Percentiles rank a stretch among this genome's conserved stretches.
Conservation (phyloP, 352 stramenopile genomes). For the Peronospora destructor region DNA sequence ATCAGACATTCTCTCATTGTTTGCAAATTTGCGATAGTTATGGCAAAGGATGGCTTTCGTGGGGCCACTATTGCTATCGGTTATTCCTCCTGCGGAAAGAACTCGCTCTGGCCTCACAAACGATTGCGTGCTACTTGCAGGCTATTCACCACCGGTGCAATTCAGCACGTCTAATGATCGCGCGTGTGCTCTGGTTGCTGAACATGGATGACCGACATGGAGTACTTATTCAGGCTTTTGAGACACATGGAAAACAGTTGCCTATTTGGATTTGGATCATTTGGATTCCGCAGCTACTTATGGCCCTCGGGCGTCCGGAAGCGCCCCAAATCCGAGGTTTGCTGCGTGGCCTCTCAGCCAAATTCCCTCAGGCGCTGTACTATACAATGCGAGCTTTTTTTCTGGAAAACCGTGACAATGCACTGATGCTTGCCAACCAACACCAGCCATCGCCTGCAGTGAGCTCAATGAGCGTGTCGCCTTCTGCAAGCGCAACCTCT, state of each 20-base stretch:
- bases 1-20: constrained; percentile 88
- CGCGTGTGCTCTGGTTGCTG: constrained; percentile 87
- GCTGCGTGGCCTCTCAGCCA: constrained; percentile 74
- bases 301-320: constrained; percentile 90
- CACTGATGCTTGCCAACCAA: constrained; percentile 43
- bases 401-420: constrained; percentile 93
- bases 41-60: constrained; percentile 92
- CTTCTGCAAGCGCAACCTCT: constrained; percentile 21
- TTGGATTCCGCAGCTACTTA: constrained; percentile 97
- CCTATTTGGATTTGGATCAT: constrained; percentile 99
- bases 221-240: constrained; percentile 83
- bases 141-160: constrained; percentile 88
- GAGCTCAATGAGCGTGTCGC: constrained; percentile 16
- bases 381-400: constrained; percentile 98
- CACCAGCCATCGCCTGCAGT: constrained; percentile 20
- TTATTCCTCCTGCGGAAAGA: constrained; percentile 78
- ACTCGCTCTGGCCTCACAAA: constrained; percentile 76
- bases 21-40: constrained; percentile 90
- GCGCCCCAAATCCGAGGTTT: constrained; percentile 82
- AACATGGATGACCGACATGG: constrained; percentile 80
- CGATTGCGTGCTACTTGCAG: constrained; percentile 91
- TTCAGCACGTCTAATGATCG: constrained; percentile 84
- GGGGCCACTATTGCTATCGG: constrained; percentile 88
- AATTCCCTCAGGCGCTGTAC: constrained; percentile 97
- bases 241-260: constrained; percentile 90